Base-by-base conservation (phyloP, 192 early-diverging fungal genomes). In the Coemansia sp. region DNA sequence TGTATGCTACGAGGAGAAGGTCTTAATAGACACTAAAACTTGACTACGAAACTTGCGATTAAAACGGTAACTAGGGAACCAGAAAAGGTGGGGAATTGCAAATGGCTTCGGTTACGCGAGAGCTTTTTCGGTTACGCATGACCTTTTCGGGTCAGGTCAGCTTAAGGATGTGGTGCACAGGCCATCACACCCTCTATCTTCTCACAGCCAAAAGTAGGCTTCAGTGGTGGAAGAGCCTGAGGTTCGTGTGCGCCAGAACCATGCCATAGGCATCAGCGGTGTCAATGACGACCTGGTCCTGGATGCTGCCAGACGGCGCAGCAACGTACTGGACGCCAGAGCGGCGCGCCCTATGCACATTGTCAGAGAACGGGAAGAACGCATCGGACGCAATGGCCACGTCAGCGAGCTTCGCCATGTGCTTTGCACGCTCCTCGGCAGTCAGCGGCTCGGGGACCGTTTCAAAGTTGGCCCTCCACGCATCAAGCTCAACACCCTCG, bases 291-390 rank as follows among this genome's bases (percentile, higher is more conserved):
- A 81, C 89, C 14, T 87, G 72, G 73, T 99, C 97, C 88, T 90
- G 88, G 66, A 99, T 92, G 36, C 90, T 92, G 51, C 97, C 97
- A 66, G 88, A 89, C 20, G 97, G 94, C 24, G 94, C 95, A 15
- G 30, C 30, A 30, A 30, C 30, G 30, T 30, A 30, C 66, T 86
- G 80, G 63, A 95, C 97, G 66, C 97, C 97, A 26, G 89, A 90
- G 77, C 89, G 82, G 39, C 85, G 84, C 30, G 89, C 96, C 52
- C 97, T 85, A 69, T 94, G 90, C 55, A 99, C 85, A 70, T 96
- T 98, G 84, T 99, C 97, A 6, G 91, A 85, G 88, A 99, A 99
- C 64, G 97, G 97, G 93, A 99, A 99, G 89, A 99, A 99, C 30
- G 97, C 97, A 77, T 99, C 97, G n/a, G 93, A 95, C 5, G 92